A percentile compares a stretch with the other conserved stretches of the same genome.
Evolutionary conservation across 768 basidiomycete genomes (phyloP).

Genomic region (Lactarius hengduanensis): DNA sequence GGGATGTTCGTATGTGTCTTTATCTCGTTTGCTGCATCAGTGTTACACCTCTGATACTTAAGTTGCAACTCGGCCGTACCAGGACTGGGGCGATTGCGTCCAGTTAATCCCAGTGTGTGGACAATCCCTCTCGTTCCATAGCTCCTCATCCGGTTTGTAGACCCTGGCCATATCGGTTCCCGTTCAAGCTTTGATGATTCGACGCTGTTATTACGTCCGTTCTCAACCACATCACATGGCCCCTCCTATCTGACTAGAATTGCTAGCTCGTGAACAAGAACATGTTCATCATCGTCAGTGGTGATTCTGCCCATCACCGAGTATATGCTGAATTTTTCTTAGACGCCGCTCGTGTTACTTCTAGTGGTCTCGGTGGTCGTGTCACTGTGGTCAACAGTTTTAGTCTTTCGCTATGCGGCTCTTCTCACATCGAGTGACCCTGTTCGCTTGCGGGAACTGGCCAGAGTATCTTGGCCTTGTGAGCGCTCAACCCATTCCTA

Average conservation of each 20-base stretch:
- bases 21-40: not conserved
- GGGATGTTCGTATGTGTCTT: not conserved
- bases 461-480: not conserved
- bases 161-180: not conserved
- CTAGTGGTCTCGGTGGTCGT: not conserved
- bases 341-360: not conserved
- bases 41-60: not conserved
- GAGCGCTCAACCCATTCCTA: not conserved
- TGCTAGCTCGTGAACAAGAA: not conserved
- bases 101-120: not conserved
- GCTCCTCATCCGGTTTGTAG: not conserved
- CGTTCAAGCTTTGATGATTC: constrained; percentile 4
- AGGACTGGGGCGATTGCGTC: not conserved
- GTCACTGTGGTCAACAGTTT: not conserved
- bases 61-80: not conserved
- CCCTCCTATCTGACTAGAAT: not conserved
- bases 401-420: not conserved
- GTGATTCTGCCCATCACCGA: not conserved
- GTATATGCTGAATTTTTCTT: not conserved
- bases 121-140: not conserved
- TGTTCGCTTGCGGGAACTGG: too few species aligned
- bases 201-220: not conserved
- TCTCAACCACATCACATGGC: not conserved
- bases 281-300: not conserved
- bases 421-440: too few species aligned